These are phyloP conservation scores for Sporothrix mexicana DNA, from an alignment of 2,329 filamentous ascomycete species.

Conservation along the genomic window DNA sequence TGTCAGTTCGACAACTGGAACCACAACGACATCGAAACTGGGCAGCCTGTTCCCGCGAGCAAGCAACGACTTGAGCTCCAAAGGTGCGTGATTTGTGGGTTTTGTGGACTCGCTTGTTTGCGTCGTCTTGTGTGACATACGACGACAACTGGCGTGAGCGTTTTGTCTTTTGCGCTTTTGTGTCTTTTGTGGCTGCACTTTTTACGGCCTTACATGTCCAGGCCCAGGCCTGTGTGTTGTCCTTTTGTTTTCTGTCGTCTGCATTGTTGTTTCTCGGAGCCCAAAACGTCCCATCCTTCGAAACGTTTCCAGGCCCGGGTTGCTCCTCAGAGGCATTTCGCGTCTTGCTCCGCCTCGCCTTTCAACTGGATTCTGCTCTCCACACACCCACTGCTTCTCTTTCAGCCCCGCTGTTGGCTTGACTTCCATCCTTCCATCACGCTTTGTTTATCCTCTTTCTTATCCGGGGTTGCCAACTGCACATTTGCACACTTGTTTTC, in stretches of 20 bases:
- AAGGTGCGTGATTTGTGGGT: slow-evolving; percentile 27
- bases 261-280: slow-evolving; percentile 11
- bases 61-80: not conserved
- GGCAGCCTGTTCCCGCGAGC: not conserved
- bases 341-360: slow-evolving; percentile 13
- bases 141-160: not conserved
- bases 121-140: slow-evolving; percentile 8
- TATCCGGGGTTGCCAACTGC: slow-evolving; percentile 1
- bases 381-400: slow-evolving; percentile 20
- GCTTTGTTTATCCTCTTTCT: slow-evolving; percentile 15
- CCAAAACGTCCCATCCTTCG: slow-evolving; percentile 14
- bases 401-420: slow-evolving; percentile 15
- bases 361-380: not conserved
- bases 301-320: slow-evolving; percentile 13
- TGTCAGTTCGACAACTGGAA: slow-evolving; percentile 34
- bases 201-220: slow-evolving; percentile 18
- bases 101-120: slow-evolving; percentile 13
- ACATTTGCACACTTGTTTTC: not conserved
- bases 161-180: slow-evolving; percentile 11
- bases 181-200: not conserved
- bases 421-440: not conserved
- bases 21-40: not conserved
- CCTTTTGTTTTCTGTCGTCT: not conserved
- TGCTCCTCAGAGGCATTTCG: not conserved
- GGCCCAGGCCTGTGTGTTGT: not conserved